Conservation (phyloP, 345 rosid species). For the Euphorbia pulcherrima region DNA sequence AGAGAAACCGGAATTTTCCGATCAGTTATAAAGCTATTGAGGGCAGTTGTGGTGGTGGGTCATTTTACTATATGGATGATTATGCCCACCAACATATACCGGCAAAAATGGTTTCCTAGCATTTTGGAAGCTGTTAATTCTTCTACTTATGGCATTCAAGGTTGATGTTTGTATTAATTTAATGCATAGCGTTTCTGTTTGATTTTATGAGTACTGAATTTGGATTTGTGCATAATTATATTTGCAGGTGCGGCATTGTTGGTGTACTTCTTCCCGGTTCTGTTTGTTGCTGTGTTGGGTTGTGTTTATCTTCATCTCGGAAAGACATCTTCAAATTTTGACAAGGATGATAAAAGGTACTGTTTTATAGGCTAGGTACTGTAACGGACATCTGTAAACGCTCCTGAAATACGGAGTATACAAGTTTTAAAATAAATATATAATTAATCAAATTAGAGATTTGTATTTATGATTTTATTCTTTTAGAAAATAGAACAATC, state of each 20-base stretch:
- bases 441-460: too few relatives aligned
- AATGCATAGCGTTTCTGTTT: neutral
- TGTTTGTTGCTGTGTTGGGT: conserved; percentile 25
- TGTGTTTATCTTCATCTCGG: conserved; percentile 22
- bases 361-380: too few relatives aligned
- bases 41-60: neutral
- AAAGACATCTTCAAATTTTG: conserved; percentile 14
- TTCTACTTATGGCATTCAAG: conserved; percentile 1
- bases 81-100: neutral
- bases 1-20: neutral
- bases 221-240: neutral
- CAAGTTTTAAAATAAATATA: too few relatives aligned
- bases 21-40: neutral
- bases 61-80: neutral
- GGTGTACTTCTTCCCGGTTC: conserved; percentile 10
- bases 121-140: neutral
- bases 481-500: too few relatives aligned
- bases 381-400: too few relatives aligned
- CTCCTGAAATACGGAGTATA: too few relatives aligned
- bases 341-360: neutral
- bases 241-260: conserved; percentile 14
- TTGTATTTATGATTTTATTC: too few relatives aligned
- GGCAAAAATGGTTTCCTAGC: neutral
- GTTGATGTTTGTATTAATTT: neutral
- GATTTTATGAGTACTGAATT: neutral